Evolutionary conservation across 2,329 filamentous ascomycete species (phyloP).

Genomic region (Pseudogymnoascus sp.): DNA sequence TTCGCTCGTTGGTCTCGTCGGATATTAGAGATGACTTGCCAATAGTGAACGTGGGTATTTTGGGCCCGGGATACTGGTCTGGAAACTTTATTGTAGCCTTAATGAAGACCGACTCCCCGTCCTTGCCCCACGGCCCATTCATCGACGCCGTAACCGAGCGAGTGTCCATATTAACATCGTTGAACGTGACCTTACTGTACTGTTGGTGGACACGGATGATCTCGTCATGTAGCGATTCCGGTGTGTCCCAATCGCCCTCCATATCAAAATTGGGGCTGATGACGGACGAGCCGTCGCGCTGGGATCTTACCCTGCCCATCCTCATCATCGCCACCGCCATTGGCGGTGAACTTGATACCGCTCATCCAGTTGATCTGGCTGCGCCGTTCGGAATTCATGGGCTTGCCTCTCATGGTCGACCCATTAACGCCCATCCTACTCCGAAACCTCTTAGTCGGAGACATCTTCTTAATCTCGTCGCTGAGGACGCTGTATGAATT

Average conservation of each 20-base stretch:
- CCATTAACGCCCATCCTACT: slow-evolving; percentile 18
- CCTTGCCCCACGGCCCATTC: slow-evolving; percentile 57
- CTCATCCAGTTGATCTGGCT: slow-evolving; percentile 64
- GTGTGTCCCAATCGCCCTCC: slow-evolving; percentile 47
- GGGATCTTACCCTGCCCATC: slow-evolving; percentile 18
- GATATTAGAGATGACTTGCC: slow-evolving; percentile 59
- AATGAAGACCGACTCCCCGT: slow-evolving; percentile 52
- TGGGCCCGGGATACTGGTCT: slow-evolving; percentile 50
- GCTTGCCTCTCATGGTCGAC: slow-evolving; percentile 28
- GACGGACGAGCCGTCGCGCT: slow-evolving; percentile 26
- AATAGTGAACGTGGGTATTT: slow-evolving; percentile 52
- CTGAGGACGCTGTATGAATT: slow-evolving; percentile 22
- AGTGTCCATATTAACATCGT: slow-evolving; percentile 57
- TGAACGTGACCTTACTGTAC: slow-evolving; percentile 58
- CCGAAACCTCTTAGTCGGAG: slow-evolving; percentile 30
- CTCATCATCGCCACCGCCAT: slow-evolving; percentile 17
- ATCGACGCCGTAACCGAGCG: slow-evolving; percentile 54
- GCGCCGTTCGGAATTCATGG: slow-evolving; percentile 33
- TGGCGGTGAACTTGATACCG: slow-evolving; percentile 53
- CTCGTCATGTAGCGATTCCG: slow-evolving; percentile 57
- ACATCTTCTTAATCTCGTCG: slow-evolving; percentile 36
- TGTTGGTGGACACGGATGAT: slow-evolving; percentile 55
- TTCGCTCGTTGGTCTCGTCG: slow-evolving; percentile 44
- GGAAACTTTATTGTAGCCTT: slow-evolving; percentile 57
- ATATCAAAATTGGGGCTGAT: slow-evolving; percentile 28